A percentile compares a stretch with the other conserved stretches of the same genome.
phyloP scores from a whole-genome alignment of 164 flowering plant species.

The Chimonanthus salicifolius region DNA sequence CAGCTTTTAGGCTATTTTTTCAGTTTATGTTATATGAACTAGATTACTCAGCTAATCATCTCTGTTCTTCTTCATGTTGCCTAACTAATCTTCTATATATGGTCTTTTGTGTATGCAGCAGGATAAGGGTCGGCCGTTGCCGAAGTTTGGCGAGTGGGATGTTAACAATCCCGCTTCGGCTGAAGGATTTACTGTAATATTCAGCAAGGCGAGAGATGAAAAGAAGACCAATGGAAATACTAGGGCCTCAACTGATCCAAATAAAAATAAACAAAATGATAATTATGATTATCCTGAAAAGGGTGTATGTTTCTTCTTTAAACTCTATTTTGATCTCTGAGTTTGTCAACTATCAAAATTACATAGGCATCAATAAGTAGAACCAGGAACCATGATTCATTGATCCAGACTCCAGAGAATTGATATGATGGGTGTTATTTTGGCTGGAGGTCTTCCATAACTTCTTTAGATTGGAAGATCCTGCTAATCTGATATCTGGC shows the following conservation, averaged over 20 bases:
- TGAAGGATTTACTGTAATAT: slow-evolving; percentile 69
- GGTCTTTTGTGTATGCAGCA: slow-evolving; percentile 16
- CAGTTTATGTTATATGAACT: not conserved
- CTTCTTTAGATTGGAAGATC: not conserved
- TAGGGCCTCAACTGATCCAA: slow-evolving; percentile 19
- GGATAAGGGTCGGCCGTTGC: slow-evolving; percentile 52
- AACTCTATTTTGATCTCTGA: too few relatives aligned
- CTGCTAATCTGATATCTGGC: too few relatives aligned
- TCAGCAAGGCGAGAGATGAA: slow-evolving; percentile 72
- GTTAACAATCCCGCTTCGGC: slow-evolving; percentile 73
- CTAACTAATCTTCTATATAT: not conserved
- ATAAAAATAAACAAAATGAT: slow-evolving; percentile 17
- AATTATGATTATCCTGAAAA: slow-evolving; percentile 14
- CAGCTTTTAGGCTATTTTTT: too few relatives aligned
- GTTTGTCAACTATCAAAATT: not conserved
- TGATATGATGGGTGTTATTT: too few relatives aligned
- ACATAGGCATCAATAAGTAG: too few relatives aligned
- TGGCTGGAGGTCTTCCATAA: not conserved
- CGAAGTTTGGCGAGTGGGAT: slow-evolving; percentile 85
- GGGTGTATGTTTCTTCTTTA: slow-evolving; percentile 9
- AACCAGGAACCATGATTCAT: too few relatives aligned
- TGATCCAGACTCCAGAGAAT: too few relatives aligned
- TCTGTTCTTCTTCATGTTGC: not conserved
- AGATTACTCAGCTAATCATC: not conserved
- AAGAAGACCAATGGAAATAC: slow-evolving; percentile 46